These are phyloP conservation scores for Cornus suecica DNA, from an alignment of 148 eudicot genomes.

Conservation along the genomic window DNA sequence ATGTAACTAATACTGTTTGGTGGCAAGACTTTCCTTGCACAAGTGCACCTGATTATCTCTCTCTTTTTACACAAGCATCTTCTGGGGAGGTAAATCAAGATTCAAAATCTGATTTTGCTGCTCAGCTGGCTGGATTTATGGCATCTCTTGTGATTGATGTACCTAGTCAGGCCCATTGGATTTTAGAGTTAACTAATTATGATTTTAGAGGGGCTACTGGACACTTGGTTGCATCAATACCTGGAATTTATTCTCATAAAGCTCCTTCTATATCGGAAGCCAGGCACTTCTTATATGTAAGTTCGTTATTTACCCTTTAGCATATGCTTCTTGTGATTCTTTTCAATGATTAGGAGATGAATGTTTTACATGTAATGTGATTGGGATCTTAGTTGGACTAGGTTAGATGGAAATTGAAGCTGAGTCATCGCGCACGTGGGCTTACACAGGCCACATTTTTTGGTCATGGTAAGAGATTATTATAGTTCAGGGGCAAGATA, in stretches of 20 bases:
- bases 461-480: too few relatives aligned
- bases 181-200: conserved; percentile 68
- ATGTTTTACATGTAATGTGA: too few relatives aligned
- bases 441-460: too few relatives aligned
- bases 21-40: conserved; percentile 91
- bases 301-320: conserved; percentile 12
- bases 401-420: too few relatives aligned
- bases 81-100: conserved; percentile 27
- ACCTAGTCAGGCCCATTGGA: conserved; percentile 82
- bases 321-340: conserved; percentile 3
- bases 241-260: conserved; percentile 73
- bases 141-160: conserved; percentile 68
- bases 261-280: conserved; percentile 30
- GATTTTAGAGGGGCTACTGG: conserved; percentile 70
- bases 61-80: conserved; percentile 53
- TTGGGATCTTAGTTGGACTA: too few relatives aligned
- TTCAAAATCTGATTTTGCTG: conserved; percentile 75
- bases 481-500: too few relatives aligned
- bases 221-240: conserved; percentile 82
- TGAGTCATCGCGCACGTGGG: too few relatives aligned
- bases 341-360: too few relatives aligned
- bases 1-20: conserved; percentile 86
- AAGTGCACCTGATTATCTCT: conserved; percentile 43
- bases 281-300: conserved; percentile 32
- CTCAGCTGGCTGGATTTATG: conserved; percentile 92